phyloP scores from a whole-genome alignment of 805 yeast species.

The Starmera quercuum region DNA sequence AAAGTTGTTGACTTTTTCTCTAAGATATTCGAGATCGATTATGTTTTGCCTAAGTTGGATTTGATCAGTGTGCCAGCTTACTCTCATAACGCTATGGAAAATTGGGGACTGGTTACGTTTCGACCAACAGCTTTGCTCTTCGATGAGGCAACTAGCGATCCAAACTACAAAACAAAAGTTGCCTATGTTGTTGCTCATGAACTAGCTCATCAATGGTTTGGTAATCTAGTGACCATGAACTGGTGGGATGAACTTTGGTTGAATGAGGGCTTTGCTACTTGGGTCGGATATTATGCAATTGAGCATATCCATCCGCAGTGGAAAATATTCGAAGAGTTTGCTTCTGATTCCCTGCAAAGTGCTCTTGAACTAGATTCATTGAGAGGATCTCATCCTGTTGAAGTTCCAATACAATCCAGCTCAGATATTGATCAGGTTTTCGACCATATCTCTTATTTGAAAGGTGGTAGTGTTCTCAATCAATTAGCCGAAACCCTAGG shows the following conservation, averaged over 20 bases:
- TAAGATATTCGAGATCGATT: conserved; percentile 61
- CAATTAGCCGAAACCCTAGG: conserved; percentile 75
- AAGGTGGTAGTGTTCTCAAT: conserved; percentile 73
- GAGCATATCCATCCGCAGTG: conserved; percentile 70
- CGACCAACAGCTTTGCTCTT: conserved; percentile 67
- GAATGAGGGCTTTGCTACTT: conserved; percentile 85
- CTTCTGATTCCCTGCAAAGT: conserved; percentile 60
- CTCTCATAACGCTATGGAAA: conserved; percentile 86
- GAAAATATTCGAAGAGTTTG: conserved; percentile 77
- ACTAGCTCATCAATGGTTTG: conserved; percentile 90
- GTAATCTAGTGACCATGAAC: conserved; percentile 84
- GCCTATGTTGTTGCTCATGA: conserved; percentile 85
- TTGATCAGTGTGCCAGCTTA: conserved; percentile 76
- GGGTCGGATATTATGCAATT: conserved; percentile 82
- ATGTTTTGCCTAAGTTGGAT: conserved; percentile 77
- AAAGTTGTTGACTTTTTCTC: conserved; percentile 70
- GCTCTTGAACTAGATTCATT: conserved; percentile 70
- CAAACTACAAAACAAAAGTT: conserved; percentile 58
- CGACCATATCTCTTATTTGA: conserved; percentile 75
- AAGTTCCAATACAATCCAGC: conserved; percentile 71
- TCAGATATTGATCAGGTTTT: conserved; percentile 78
- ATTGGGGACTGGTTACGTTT: conserved; percentile 77
- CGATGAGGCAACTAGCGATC: conserved; percentile 60
- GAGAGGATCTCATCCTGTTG: conserved; percentile 79
- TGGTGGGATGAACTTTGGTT: conserved; percentile 91